Percentiles rank a stretch among this genome's conserved stretches.
These are phyloP conservation scores for Physcomitrium patens DNA, from an alignment of 225 moss, liverwort and hornwort species.

Conservation along the genomic window DNA sequence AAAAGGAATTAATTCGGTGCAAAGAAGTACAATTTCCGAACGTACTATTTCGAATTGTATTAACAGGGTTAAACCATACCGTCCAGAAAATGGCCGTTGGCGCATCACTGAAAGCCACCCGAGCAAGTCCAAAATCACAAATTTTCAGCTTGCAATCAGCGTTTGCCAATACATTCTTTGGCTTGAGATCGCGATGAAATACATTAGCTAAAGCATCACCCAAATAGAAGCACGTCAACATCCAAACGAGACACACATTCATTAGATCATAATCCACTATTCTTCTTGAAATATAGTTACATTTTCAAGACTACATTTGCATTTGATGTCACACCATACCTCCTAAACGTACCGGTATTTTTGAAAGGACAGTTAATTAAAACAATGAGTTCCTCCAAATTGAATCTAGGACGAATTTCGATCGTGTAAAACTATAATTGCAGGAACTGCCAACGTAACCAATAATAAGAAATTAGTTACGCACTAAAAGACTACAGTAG, in stretches of 20 bases:
- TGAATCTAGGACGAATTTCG: too few relatives aligned
- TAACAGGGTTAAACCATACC: constrained; percentile 47
- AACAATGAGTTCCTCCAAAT: too few relatives aligned
- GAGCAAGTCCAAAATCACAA: constrained; percentile 98
- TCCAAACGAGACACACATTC: background rate
- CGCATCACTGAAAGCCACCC: constrained; percentile 98
- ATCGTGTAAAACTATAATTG: too few relatives aligned
- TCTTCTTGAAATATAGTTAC: background rate
- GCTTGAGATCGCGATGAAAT: constrained; percentile 97
- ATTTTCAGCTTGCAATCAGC: constrained; percentile 99
- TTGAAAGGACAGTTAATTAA: too few relatives aligned
- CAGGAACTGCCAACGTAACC: too few relatives aligned
- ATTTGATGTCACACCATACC: too few relatives aligned
- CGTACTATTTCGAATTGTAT: background rate
- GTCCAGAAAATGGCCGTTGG: constrained; percentile 99
- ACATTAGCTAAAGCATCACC: constrained; percentile 83
- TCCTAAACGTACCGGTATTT: too few relatives aligned
- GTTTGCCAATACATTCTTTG: constrained; percentile 98
- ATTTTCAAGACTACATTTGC: background rate
- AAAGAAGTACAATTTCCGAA: background rate
- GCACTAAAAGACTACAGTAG: too few relatives aligned
- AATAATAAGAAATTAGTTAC: too few relatives aligned
- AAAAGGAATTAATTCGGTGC: background rate
- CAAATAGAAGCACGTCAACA: constrained; percentile 30
- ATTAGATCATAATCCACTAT: background rate